Base-by-base conservation (phyloP, 2,329 filamentous ascomycete species). In the Gnomoniopsis sp. region DNA sequence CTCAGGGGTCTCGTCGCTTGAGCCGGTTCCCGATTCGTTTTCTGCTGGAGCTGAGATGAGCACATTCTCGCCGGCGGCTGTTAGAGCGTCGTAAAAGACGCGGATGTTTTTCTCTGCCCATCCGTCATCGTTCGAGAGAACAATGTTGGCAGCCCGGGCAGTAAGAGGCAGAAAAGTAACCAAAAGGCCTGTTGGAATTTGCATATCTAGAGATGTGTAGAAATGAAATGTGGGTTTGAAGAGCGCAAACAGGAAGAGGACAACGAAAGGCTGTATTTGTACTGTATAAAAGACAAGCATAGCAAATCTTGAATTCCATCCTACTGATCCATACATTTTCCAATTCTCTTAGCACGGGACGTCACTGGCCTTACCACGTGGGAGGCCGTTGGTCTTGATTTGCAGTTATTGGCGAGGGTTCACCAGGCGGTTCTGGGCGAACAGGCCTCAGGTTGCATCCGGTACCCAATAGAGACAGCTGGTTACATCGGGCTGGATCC, bases 81-180 rank as follows among this genome's bases (percentile, higher is more conserved):
- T 78, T 43, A 90, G 72, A 7, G 78, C 74, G 53, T 83, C 72
- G 70, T 87, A 83, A 53, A 89, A 74, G 0, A 79, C 77, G 17
- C 88, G 81, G 55, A 87, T 73, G 67, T 89, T 88, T 43, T 79
- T 79, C 73, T 89, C 88, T 3, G 87, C 86, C 88, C 88, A 90
- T 46, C 88, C 87, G 67, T 90, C 88, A 63, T 90, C 88, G 70
- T 90, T 90, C 3, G 57, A 56, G 1, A 59, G 53, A 11, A 59
- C 34, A 3, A 59, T 6, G 23, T 56, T 59, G 33, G 43, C 48
- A 22, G 57, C 53, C 14, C 22, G 41, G 7, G n/a, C 23, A 22
- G 33, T 30, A 7, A 56, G 15, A 0, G 53, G 53, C 12, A 46
- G 33, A 3, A 48, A 12, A 2, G 41, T 17, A 23, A 52, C 6